These are phyloP conservation scores for Bipolaris bicolor DNA, from an alignment of 2,329 filamentous ascomycete genomes.

Conservation along the genomic window DNA sequence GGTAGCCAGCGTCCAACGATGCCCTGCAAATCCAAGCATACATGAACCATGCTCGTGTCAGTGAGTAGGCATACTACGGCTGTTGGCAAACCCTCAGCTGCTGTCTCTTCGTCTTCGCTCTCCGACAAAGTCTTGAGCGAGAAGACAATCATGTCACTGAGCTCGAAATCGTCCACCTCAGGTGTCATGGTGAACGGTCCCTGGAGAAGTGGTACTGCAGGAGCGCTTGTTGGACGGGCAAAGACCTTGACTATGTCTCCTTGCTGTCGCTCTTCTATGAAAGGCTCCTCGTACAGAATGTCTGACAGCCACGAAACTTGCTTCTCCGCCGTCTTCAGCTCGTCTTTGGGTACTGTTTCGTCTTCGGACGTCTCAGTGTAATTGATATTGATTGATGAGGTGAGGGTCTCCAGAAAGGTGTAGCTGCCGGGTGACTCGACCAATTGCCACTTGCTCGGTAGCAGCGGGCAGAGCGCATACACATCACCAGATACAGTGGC, in stretches of 20 bases:
- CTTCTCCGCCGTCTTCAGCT: conserved; percentile 54
- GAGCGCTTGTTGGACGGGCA: conserved; percentile 59
- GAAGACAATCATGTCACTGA: conserved; percentile 66
- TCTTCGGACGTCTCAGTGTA: conserved; percentile 39
- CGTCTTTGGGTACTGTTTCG: conserved; percentile 51
- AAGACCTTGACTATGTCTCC: conserved; percentile 60
- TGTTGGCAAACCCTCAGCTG: conserved; percentile 59
- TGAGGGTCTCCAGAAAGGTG: conserved; percentile 79
- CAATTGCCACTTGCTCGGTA: conserved; percentile 83
- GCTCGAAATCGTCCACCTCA: conserved; percentile 60
- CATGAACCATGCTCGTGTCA: conserved; percentile 60
- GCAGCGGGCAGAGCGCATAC: conserved; percentile 88
- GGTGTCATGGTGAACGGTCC: conserved; percentile 64
- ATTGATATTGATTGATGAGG: conserved; percentile 80
- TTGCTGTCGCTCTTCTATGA: conserved; percentile 48
- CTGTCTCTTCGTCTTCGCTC: conserved; percentile 55
- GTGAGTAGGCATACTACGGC: conserved; percentile 65
- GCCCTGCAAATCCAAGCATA: conserved; percentile 67
- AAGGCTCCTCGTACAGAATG: conserved; percentile 56
- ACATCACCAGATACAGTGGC: conserved; percentile 94
- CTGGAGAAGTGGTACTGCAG: conserved; percentile 65
- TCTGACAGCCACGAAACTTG: conserved; percentile 65
- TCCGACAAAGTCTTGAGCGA: conserved; percentile 57
- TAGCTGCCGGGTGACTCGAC: conserved; percentile 52
- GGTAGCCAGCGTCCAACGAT: conserved; percentile 69